Conservation (phyloP, 306 rosid genomes). For the Malus fusca region DNA sequence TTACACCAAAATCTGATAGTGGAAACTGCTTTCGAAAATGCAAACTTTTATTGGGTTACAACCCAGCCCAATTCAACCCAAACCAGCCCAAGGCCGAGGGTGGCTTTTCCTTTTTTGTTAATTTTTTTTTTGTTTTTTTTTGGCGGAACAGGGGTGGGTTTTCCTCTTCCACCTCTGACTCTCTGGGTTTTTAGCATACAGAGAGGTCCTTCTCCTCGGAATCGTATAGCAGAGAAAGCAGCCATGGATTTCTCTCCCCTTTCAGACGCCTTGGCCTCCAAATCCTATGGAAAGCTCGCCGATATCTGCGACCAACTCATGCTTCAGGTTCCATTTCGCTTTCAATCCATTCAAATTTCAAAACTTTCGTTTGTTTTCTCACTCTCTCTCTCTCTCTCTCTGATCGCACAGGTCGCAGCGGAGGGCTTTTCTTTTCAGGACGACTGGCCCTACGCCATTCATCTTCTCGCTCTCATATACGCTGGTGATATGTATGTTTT, state of each 20-base stretch:
- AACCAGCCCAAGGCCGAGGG: too few relatives aligned
- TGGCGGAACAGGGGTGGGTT: too few relatives aligned
- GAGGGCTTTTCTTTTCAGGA: slow-evolving; percentile 67
- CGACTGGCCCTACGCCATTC: slow-evolving; percentile 78
- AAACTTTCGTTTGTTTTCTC: not conserved
- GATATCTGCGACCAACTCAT: slow-evolving; percentile 60
- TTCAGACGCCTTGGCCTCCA: slow-evolving; percentile 42
- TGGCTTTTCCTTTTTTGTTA: too few relatives aligned
- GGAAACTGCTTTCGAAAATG: too few relatives aligned
- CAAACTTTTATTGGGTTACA: too few relatives aligned
- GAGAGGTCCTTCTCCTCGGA: not conserved
- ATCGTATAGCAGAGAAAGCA: not conserved
- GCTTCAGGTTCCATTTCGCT: slow-evolving; percentile 45
- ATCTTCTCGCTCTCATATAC: slow-evolving; percentile 62
- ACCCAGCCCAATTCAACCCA: too few relatives aligned
- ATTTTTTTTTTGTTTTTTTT: too few relatives aligned
- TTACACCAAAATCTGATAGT: too few relatives aligned
- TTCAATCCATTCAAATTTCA: not conserved
- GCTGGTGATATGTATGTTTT: slow-evolving; percentile 56
- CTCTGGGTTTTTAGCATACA: too few relatives aligned
- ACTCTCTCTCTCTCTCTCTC: not conserved
- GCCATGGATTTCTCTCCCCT: slow-evolving; percentile 55
- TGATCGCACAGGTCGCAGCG: slow-evolving; percentile 53
- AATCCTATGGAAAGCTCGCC: slow-evolving; percentile 52
- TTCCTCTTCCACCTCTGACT: too few relatives aligned